phyloP scores from a whole-genome alignment of 2,329 filamentous ascomycete genomes.

The Ceratocystis ficicola region DNA sequence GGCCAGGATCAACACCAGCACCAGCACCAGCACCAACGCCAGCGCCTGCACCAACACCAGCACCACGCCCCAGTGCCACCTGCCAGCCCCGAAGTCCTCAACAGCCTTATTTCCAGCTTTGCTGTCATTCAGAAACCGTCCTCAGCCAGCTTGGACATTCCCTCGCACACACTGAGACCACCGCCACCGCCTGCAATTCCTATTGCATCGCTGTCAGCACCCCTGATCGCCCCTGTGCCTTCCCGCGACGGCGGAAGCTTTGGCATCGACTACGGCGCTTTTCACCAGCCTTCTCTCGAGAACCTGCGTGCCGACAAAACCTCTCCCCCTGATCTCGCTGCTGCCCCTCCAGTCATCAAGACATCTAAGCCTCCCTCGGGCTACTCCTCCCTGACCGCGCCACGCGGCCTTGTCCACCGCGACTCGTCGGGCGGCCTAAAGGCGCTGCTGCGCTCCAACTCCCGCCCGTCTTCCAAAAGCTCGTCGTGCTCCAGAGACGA shows the following conservation, averaged over 20 bases:
- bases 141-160: background rate
- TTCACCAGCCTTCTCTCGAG: slow-evolving; percentile 40
- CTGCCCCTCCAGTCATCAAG: slow-evolving; percentile 58
- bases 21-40: background rate
- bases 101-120: slow-evolving; percentile 21
- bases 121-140: slow-evolving; percentile 21
- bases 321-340: slow-evolving; percentile 48
- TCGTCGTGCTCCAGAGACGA: slow-evolving; percentile 46
- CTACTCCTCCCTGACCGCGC: slow-evolving; percentile 57
- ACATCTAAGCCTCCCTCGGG: slow-evolving; percentile 73
- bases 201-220: slow-evolving; percentile 5
- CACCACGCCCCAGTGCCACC: slow-evolving; percentile 12
- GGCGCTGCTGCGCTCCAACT: slow-evolving; percentile 46
- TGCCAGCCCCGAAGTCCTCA: slow-evolving; percentile 19
- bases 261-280: slow-evolving; percentile 62
- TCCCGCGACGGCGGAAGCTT: slow-evolving; percentile 39
- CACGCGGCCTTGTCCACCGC: slow-evolving; percentile 41
- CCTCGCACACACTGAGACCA: slow-evolving; percentile 14
- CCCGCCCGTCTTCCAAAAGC: slow-evolving; percentile 48
- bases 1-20: no score
- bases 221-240: slow-evolving; percentile 12
- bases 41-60: background rate
- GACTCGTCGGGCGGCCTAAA: slow-evolving; percentile 42
- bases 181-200: slow-evolving; percentile 16
- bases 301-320: slow-evolving; percentile 32